Conservation (phyloP, 1,284 basidiomycete species). For the Amylostereum chailletii region DNA sequence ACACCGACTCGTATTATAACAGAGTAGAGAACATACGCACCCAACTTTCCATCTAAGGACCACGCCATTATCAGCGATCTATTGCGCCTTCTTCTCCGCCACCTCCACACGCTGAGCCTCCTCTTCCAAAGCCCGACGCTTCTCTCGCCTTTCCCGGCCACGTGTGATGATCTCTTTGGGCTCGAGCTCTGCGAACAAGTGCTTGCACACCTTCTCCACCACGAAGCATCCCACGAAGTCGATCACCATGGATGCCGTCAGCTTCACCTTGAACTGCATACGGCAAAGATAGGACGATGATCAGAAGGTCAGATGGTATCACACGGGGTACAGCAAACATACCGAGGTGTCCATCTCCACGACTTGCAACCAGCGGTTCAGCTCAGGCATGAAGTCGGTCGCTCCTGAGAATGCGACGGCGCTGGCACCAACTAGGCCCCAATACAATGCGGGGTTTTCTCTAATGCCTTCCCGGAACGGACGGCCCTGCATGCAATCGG, state of each 20-base stretch:
- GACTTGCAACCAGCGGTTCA: constrained; percentile 95
- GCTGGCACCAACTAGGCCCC: constrained; percentile 80
- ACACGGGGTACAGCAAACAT: constrained; percentile 21
- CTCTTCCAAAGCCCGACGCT: constrained; percentile 22
- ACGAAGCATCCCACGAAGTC: constrained; percentile 89
- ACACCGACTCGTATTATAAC: too few species aligned
- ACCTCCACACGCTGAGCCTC: constrained; percentile 3
- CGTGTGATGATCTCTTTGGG: constrained; percentile 81
- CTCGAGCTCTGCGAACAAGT: constrained; percentile 82
- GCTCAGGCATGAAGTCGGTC: constrained; percentile 89
- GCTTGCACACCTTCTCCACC: constrained; percentile 80
- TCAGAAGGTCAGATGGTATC: background rate
- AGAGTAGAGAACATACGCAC: too few species aligned
- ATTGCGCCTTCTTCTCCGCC: constrained; percentile 13
- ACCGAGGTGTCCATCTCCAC: constrained; percentile 82
- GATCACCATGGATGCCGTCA: constrained; percentile 75
- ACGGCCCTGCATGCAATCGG: constrained; percentile 48
- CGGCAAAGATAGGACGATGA: background rate
- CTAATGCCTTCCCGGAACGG: constrained; percentile 95
- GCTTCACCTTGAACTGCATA: constrained; percentile 67
- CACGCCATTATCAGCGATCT: too few species aligned
- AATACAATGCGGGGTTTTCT: constrained; percentile 88
- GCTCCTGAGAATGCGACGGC: constrained; percentile 89
- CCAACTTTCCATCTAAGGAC: too few species aligned
- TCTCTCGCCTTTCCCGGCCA: constrained; percentile 66